A percentile compares a stretch with the other conserved stretches of the same genome.
Conservation (phyloP, 2,329 filamentous ascomycete species). For the Monilinia laxa region DNA sequence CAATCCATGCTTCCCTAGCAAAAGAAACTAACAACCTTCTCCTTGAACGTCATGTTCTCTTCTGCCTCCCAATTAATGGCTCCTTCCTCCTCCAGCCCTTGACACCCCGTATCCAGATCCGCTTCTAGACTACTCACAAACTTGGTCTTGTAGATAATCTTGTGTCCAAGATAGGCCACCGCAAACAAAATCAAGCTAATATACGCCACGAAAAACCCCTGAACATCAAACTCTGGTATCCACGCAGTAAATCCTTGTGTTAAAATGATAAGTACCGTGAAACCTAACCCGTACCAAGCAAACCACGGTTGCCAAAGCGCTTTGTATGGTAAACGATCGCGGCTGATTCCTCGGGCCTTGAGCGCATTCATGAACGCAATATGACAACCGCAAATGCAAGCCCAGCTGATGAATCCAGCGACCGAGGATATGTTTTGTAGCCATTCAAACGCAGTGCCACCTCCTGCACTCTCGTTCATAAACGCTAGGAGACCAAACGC, state of each 20-base stretch:
- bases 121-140: conserved; percentile 44
- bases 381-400: conserved; percentile 63
- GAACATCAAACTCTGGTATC: conserved; percentile 57
- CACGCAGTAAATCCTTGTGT: conserved; percentile 70
- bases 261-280: conserved; percentile 62
- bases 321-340: conserved; percentile 58
- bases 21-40: conserved; percentile 6
- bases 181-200: conserved; percentile 64
- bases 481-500: conserved; percentile 64
- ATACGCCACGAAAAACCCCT: conserved; percentile 63
- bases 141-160: conserved; percentile 44
- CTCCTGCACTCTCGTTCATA: conserved; percentile 61
- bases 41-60: conserved; percentile 1
- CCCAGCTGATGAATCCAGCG: conserved; percentile 70
- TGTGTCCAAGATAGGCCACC: conserved; percentile 60
- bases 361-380: conserved; percentile 65
- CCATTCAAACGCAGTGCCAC: conserved; percentile 67
- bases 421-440: conserved; percentile 69
- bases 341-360: conserved; percentile 54
- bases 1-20: conserved; percentile 4
- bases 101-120: conserved; percentile 46
- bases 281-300: conserved; percentile 64
- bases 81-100: conserved; percentile 22
- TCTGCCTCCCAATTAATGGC: not conserved
- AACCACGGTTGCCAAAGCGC: conserved; percentile 63